Percentiles rank a stretch among this genome's conserved stretches.
Conservation (phyloP, 148 eudicot genomes). For the Rhododendron griersonianum region DNA sequence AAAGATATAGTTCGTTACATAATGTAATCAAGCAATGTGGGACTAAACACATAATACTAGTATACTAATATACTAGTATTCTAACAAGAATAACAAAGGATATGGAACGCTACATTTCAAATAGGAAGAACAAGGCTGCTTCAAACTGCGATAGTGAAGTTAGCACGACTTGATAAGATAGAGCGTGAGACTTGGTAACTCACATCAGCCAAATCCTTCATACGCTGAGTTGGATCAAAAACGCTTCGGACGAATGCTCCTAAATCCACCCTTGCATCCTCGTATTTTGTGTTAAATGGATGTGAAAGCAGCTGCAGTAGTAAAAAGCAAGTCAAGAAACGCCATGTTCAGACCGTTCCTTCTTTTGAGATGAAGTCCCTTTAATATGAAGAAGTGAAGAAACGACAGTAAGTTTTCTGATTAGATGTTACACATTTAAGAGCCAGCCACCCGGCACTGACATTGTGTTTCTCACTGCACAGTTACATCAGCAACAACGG, state of each 20-base stretch:
- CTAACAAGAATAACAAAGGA: background rate
- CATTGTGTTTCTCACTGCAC: background rate
- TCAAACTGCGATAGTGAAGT: background rate
- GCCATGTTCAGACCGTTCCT: background rate
- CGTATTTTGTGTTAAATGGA: slow-evolving; percentile 72
- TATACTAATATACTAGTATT: too few relatives aligned
- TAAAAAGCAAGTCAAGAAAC: slow-evolving; percentile 6
- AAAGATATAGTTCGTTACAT: too few relatives aligned
- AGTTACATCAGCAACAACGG: background rate
- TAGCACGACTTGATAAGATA: background rate
- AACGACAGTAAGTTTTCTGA: background rate
- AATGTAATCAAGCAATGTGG: too few relatives aligned
- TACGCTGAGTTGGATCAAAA: slow-evolving; percentile 80
- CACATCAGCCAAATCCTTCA: slow-evolving; percentile 95
- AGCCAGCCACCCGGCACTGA: background rate
- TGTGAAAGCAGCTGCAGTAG: slow-evolving; percentile 78
- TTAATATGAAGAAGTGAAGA: background rate
- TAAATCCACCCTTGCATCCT: slow-evolving; percentile 58
- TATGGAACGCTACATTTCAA: background rate
- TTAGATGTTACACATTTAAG: background rate
- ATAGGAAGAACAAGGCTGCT: background rate
- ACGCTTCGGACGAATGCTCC: slow-evolving; percentile 64
- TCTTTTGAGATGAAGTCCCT: background rate
- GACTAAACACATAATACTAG: too few relatives aligned
- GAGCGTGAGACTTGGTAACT: slow-evolving; percentile 17